phyloP scores from a whole-genome alignment of 2,329 filamentous ascomycete species.

The Dothistroma pini region DNA sequence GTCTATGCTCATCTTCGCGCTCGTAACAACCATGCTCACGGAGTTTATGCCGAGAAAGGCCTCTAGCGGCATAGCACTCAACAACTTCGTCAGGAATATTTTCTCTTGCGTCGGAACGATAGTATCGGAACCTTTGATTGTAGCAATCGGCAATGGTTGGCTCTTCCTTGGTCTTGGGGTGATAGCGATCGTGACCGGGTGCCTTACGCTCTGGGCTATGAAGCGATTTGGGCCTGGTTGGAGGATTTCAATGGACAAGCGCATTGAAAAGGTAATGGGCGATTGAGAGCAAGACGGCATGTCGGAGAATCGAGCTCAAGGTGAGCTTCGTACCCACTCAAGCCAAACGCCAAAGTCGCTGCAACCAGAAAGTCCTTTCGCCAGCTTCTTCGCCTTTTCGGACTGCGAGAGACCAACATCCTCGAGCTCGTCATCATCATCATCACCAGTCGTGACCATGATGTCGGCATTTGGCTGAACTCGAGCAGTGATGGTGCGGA shows the following conservation, averaged over 20 bases:
- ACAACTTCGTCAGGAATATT: constrained; percentile 78
- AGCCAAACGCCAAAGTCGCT: constrained; percentile 52
- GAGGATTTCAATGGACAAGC: constrained; percentile 32
- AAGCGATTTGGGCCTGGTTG: constrained; percentile 33
- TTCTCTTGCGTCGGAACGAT: constrained; percentile 68
- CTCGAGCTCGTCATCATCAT: constrained; percentile 8
- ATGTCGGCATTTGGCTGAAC: constrained; percentile 21
- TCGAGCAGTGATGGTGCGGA: constrained; percentile 32
- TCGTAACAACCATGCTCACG: constrained; percentile 75
- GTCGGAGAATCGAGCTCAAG: background rate
- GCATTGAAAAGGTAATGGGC: constrained; percentile 30
- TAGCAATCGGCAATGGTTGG: constrained; percentile 71
- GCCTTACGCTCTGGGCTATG: constrained; percentile 33
- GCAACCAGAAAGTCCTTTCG: constrained; percentile 44
- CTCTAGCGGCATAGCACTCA: constrained; percentile 70
- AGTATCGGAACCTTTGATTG: constrained; percentile 66
- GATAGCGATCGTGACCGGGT: constrained; percentile 29
- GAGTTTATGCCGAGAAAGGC: constrained; percentile 74
- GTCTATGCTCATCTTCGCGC: constrained; percentile 73
- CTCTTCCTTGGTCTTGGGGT: constrained; percentile 58
- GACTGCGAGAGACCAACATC: constrained; percentile 27
- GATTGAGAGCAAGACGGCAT: constrained; percentile 16
- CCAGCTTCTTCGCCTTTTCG: constrained; percentile 35
- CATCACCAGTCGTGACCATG: constrained; percentile 10
- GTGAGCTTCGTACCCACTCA: constrained; percentile 43